These are phyloP conservation scores for Helicocarpus griseus DNA, from an alignment of 2,329 filamentous ascomycete species.

Conservation along the genomic window DNA sequence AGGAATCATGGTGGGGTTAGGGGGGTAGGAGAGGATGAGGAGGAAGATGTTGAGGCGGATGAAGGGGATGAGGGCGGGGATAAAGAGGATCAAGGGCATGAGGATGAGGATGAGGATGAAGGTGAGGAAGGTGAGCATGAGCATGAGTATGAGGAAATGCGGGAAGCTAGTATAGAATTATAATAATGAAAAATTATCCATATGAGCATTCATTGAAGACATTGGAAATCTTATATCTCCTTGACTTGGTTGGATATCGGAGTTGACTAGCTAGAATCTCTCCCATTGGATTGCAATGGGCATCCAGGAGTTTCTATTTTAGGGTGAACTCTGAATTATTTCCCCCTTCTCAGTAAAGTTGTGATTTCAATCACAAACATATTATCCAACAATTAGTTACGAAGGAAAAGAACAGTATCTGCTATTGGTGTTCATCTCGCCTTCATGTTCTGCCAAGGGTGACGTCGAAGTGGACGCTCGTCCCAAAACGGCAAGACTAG, in stretches of 20 bases:
- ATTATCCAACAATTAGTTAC: no score
- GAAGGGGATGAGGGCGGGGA: background rate
- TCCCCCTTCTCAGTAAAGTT: no score
- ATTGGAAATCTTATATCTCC: no score
- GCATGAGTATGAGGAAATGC: slow-evolving; percentile 11
- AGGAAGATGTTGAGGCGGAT: background rate
- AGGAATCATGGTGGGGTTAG: slow-evolving; percentile 16
- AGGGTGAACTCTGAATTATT: no score
- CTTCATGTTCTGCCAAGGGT: no score
- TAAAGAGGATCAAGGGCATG: background rate
- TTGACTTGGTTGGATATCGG: no score
- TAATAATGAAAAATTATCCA: background rate
- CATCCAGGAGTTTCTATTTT: no score
- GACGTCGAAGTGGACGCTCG: background rate
- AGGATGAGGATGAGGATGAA: background rate
- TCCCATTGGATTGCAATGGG: no score
- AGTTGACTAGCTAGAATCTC: no score
- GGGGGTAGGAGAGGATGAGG: slow-evolving; percentile 18
- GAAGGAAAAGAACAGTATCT: no score
- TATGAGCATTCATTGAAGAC: background rate
- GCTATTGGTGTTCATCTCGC: no score
- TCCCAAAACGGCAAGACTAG: slow-evolving; percentile 19
- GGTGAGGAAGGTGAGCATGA: slow-evolving; percentile 4
- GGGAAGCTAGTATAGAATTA: slow-evolving; percentile 3
- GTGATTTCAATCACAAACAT: no score